phyloP scores from a whole-genome alignment of 352 stramenopile species.

The Blastocystis sp. region DNA sequence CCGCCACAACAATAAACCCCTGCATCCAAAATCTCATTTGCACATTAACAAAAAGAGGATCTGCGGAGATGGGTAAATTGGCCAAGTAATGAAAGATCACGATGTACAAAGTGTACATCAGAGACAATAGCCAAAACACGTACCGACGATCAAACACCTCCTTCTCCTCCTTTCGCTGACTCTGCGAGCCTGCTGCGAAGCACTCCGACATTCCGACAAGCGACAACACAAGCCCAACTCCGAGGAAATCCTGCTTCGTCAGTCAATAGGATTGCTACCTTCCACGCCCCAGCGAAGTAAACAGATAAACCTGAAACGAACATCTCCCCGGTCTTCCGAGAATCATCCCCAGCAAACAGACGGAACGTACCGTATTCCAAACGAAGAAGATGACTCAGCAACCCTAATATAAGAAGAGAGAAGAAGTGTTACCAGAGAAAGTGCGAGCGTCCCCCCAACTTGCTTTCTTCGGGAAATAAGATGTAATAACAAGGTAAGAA shows the following conservation, averaged over 20 bases:
- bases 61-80: not conserved
- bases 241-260: not conserved
- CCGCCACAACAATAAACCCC: slow-evolving; percentile 23
- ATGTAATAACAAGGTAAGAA: slow-evolving; percentile 7
- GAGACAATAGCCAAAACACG: not conserved
- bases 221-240: not conserved
- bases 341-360: slow-evolving; percentile 38
- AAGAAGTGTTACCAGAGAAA: not conserved
- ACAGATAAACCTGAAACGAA: not conserved
- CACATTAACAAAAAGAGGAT: slow-evolving; percentile 22
- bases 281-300: not conserved
- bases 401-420: not conserved
- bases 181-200: not conserved
- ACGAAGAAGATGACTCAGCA: slow-evolving; percentile 29
- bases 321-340: not conserved
- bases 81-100: slow-evolving; percentile 49
- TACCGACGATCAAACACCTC: not conserved
- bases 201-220: not conserved
- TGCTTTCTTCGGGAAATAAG: not conserved
- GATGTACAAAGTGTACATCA: slow-evolving; percentile 24
- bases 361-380: slow-evolving; percentile 57
- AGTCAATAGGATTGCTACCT: not conserved
- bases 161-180: slow-evolving; percentile 59
- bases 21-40: slow-evolving; percentile 61
- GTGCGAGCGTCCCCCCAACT: slow-evolving; percentile 24